Evolutionary conservation across 2,329 filamentous ascomycete species (phyloP).

Genomic region (Plectosphaerella sp.): DNA sequence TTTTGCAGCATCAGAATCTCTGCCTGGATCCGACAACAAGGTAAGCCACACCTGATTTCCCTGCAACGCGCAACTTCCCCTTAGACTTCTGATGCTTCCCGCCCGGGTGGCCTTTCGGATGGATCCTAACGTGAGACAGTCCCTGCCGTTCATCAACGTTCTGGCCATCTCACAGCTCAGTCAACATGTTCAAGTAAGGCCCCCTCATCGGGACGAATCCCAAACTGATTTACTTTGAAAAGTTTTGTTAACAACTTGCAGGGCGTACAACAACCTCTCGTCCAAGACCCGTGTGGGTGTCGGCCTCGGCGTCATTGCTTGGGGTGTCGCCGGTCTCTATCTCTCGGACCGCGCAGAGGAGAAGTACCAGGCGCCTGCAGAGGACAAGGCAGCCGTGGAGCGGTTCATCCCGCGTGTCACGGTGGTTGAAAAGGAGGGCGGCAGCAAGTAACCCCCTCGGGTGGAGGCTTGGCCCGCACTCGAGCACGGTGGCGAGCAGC

Average conservation of each 20-base stretch:
- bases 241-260: conserved; percentile 23
- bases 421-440: conserved; percentile 45
- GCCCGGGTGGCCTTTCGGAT: no score
- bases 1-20: no score
- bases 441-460: neutral
- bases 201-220: neutral
- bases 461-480: no score
- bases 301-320: conserved; percentile 71
- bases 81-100: no score
- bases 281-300: conserved; percentile 67
- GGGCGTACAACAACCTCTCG: conserved; percentile 67
- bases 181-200: neutral
- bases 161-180: no score
- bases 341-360: conserved; percentile 69
- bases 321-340: conserved; percentile 71
- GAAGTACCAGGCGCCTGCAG: conserved; percentile 64
- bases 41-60: no score
- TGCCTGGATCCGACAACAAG: no score
- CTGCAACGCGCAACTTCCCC: no score
- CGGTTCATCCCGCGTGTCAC: conserved; percentile 58
- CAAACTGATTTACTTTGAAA: conserved; percentile 10
- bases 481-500: no score
- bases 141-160: no score
- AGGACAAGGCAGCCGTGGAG: conserved; percentile 66
- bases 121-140: no score